Evolutionary conservation across 495 filamentous ascomycete species (phyloP).

Genomic region (Lepidopterella palustris): DNA sequence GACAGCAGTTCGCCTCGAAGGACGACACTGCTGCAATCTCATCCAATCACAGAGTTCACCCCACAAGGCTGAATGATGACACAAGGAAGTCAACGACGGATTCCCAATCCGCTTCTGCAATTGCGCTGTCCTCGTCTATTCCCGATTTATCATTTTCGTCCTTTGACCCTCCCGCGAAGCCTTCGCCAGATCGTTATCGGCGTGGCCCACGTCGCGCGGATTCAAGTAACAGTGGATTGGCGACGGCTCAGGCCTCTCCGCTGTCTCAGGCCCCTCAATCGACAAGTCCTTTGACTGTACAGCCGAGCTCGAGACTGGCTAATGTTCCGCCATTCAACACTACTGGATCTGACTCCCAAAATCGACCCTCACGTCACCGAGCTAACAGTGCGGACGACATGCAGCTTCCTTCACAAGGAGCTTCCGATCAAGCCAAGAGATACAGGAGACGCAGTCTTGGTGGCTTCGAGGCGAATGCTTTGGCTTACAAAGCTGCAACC

Average conservation of each 20-base stretch:
- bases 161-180: slow-evolving; percentile 29
- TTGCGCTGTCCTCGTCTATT: slow-evolving; percentile 42
- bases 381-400: slow-evolving; percentile 52
- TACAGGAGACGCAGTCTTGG: slow-evolving; percentile 80
- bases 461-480: slow-evolving; percentile 60
- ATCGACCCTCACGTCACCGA: slow-evolving; percentile 29
- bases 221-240: slow-evolving; percentile 26
- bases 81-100: slow-evolving; percentile 44
- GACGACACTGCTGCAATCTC: slow-evolving; percentile 31
- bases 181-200: slow-evolving; percentile 59
- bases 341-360: background rate
- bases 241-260: slow-evolving; percentile 11
- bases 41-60: background rate
- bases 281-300: slow-evolving; percentile 28
- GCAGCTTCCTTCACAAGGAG: slow-evolving; percentile 37
- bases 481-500: slow-evolving; percentile 10
- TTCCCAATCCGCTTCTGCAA: slow-evolving; percentile 37
- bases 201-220: slow-evolving; percentile 50
- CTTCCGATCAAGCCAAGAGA: slow-evolving; percentile 61
- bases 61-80: slow-evolving; percentile 4
- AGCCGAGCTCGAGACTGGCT: background rate
- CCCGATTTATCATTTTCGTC: slow-evolving; percentile 45
- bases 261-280: slow-evolving; percentile 20
- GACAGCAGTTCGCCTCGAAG: slow-evolving; percentile 24
- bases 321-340: slow-evolving; percentile 5